Evolutionary conservation across 345 rosid species (phyloP).

Genomic region (Pugionium cornutum): DNA sequence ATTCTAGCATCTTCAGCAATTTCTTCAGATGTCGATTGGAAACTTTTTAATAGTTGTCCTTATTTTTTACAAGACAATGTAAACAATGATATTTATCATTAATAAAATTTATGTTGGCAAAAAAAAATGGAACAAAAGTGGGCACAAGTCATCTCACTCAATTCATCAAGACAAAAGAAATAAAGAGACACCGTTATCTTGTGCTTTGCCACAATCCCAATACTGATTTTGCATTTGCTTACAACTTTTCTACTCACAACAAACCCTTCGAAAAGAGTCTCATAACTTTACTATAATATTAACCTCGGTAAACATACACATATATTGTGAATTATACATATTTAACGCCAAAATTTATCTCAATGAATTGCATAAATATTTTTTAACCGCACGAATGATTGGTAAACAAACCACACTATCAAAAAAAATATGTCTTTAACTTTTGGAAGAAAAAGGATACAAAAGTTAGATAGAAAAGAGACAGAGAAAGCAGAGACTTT

Average conservation of each 20-base stretch:
- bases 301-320: neutral
- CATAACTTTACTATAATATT: neutral
- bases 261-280: too few relatives aligned
- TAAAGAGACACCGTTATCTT: constrained; percentile 32
- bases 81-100: too few relatives aligned
- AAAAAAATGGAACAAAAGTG: constrained; percentile 13
- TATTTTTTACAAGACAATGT: too few relatives aligned
- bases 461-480: constrained; percentile 23
- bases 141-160: constrained; percentile 16
- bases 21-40: too few relatives aligned
- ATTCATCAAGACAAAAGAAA: constrained; percentile 8
- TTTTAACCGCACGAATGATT: constrained; percentile 17
- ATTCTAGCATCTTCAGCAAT: too few relatives aligned
- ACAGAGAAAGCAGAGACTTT: constrained; percentile 26
- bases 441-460: neutral
- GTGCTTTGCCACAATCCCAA: constrained; percentile 22
- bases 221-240: constrained; percentile 11
- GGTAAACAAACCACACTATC: constrained; percentile 6
- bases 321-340: neutral
- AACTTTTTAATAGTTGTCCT: too few relatives aligned
- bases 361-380: neutral
- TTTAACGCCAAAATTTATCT: neutral
- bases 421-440: neutral
- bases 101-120: too few relatives aligned
- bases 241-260: neutral